A percentile compares a stretch with the other conserved stretches of the same genome.
Conservation (phyloP, 257 asterid species). For the Solanum pennellii region DNA sequence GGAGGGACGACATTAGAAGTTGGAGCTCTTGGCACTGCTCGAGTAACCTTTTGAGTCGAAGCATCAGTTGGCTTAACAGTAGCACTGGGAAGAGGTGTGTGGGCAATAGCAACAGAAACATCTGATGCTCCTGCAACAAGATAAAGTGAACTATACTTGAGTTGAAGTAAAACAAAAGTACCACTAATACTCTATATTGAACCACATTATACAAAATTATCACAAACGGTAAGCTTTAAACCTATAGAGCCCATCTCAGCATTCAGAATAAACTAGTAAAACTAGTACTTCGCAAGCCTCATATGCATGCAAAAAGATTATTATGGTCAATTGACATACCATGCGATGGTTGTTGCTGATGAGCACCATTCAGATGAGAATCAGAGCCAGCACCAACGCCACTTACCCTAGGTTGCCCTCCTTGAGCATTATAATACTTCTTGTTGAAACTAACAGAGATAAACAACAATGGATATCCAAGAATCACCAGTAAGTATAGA, state of each 20-base stretch:
- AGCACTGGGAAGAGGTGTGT: constrained; percentile 14
- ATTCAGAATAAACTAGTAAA: neutral
- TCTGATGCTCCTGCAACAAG: constrained; percentile 24
- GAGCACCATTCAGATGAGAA: constrained; percentile 51
- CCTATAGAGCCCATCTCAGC: neutral
- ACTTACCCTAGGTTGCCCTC: constrained; percentile 33
- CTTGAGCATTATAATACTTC: constrained; percentile 51
- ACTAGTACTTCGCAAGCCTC: neutral
- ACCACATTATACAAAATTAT: neutral
- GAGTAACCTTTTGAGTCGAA: constrained; percentile 28
- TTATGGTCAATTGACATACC: constrained; percentile 11
- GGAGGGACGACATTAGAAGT: constrained; percentile 32
- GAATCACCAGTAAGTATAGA: neutral
- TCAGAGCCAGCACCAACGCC: constrained; percentile 18
- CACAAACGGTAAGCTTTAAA: neutral
- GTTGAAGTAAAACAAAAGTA: neutral
- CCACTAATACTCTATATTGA: neutral
- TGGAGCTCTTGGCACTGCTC: constrained; percentile 40
- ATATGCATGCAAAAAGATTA: neutral
- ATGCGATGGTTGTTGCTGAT: constrained; percentile 25
- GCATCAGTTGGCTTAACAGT: constrained; percentile 21
- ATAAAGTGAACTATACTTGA: neutral
- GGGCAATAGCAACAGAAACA: constrained; percentile 15
- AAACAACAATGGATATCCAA: neutral
- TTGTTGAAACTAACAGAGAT: constrained; percentile 21